Evolutionary conservation across 345 rosid genomes (phyloP).

Genomic region (sweet orange (Citrus sinensis)): DNA sequence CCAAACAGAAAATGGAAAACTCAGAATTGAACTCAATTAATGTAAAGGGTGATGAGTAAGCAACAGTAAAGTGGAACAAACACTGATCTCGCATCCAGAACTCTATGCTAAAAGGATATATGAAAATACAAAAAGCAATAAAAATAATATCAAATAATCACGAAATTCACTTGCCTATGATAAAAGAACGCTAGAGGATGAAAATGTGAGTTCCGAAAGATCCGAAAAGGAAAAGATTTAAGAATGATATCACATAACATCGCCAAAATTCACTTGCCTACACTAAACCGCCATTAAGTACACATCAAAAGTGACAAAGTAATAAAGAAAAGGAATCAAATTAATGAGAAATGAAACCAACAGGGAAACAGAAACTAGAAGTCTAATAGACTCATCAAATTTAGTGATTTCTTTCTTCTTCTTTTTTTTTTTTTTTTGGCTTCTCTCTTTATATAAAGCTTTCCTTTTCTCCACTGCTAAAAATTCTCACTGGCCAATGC

Average conservation of each 20-base stretch:
- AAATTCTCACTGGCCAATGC: neutral
- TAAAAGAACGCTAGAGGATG: neutral
- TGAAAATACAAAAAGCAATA: neutral
- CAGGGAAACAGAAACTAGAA: neutral
- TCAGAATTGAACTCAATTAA: neutral
- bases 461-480: neutral
- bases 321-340: neutral
- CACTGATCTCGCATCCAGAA: neutral
- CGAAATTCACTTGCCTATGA: slow-evolving; percentile 1
- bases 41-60: neutral
- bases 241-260: too few species aligned
- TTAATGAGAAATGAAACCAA: neutral
- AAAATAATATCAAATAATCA: neutral
- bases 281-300: neutral
- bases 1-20: neutral
- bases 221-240: neutral
- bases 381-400: neutral
- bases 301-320: neutral
- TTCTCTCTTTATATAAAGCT: neutral
- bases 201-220: slow-evolving; percentile 1
- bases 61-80: neutral
- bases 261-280: neutral
- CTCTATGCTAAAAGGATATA: neutral
- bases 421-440: neutral
- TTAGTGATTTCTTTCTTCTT: neutral